Conservation (phyloP, 306 rosid species). For the Begonia peltatifolia region DNA sequence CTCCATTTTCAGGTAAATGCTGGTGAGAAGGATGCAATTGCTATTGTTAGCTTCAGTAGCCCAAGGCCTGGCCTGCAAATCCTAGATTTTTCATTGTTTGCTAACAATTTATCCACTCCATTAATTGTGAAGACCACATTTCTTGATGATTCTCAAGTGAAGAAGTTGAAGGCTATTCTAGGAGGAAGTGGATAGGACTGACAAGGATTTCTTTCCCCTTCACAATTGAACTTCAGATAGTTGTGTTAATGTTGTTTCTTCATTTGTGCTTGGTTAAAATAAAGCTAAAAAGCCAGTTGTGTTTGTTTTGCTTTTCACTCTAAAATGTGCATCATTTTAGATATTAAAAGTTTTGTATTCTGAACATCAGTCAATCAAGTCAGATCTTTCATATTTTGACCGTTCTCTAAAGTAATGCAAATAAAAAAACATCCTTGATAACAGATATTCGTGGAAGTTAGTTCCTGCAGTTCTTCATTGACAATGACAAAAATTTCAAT, state of each 20-base stretch:
- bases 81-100: slow-evolving; percentile 63
- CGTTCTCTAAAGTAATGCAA: too few relatives aligned
- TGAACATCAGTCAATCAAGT: too few relatives aligned
- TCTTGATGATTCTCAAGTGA: slow-evolving; percentile 45
- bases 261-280: too few relatives aligned
- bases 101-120: slow-evolving; percentile 34
- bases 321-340: too few relatives aligned
- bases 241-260: neutral
- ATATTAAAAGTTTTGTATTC: too few relatives aligned
- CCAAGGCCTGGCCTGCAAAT: slow-evolving; percentile 76
- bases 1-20: slow-evolving; percentile 53
- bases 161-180: slow-evolving; percentile 72
- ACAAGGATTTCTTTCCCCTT: neutral
- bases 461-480: too few relatives aligned
- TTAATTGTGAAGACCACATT: slow-evolving; percentile 40
- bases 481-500: too few relatives aligned
- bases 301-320: too few relatives aligned
- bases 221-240: neutral
- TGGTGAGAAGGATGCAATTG: slow-evolving; percentile 24
- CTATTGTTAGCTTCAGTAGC: slow-evolving; percentile 37
- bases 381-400: too few relatives aligned
- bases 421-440: too few relatives aligned
- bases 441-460: too few relatives aligned
- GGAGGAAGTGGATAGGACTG: slow-evolving; percentile 46
- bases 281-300: too few relatives aligned